A percentile compares a stretch with the other conserved stretches of the same genome.
Evolutionary conservation across 2,329 filamentous ascomycete genomes (phyloP).

Genomic region (Tolypocladium pustulatum): DNA sequence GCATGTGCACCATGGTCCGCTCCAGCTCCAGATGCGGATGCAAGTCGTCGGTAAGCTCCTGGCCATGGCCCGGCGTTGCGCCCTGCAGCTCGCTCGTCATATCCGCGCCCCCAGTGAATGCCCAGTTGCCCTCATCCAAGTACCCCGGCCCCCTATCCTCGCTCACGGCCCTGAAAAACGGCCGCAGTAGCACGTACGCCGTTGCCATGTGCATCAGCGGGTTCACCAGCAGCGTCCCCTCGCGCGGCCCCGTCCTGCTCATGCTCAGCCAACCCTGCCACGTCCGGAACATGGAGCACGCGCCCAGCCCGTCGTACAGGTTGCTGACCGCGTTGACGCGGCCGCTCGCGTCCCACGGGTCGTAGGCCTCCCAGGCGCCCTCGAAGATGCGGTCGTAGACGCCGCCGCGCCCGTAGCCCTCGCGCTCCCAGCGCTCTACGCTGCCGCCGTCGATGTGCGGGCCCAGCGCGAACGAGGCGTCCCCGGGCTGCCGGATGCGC

Average conservation of each 20-base stretch:
- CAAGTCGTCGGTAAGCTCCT: constrained; percentile 56
- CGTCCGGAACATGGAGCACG: constrained; percentile 77
- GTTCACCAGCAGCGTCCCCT: constrained; percentile 76
- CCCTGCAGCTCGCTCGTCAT: constrained; percentile 59
- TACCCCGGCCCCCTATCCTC: constrained; percentile 18
- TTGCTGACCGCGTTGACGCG: constrained; percentile 61
- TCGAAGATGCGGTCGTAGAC: constrained; percentile 66
- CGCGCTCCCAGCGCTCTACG: constrained; percentile 63
- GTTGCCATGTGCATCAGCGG: constrained; percentile 67
- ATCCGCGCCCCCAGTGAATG: constrained; percentile 31
- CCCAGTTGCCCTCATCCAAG: constrained; percentile 49
- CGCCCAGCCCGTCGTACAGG: constrained; percentile 70
- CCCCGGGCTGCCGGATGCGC: constrained; percentile 62
- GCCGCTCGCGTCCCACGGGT: constrained; percentile 68
- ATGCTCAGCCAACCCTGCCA: constrained; percentile 86
- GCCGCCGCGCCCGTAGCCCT: constrained; percentile 53
- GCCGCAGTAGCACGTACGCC: constrained; percentile 70
- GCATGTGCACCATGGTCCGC: constrained; percentile 59
- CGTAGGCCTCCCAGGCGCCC: constrained; percentile 71
- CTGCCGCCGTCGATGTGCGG: constrained; percentile 67
- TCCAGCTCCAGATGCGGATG: constrained; percentile 64
- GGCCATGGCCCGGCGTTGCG: constrained; percentile 55
- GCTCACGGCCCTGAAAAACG: constrained; percentile 61
- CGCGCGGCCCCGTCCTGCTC: constrained; percentile 57
- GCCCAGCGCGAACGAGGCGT: constrained; percentile 59